Percentiles rank a stretch among this genome's conserved stretches.
Evolutionary conservation across 2,329 filamentous ascomycete species (phyloP).

Genomic region (Chaetomiaceae sp.): DNA sequence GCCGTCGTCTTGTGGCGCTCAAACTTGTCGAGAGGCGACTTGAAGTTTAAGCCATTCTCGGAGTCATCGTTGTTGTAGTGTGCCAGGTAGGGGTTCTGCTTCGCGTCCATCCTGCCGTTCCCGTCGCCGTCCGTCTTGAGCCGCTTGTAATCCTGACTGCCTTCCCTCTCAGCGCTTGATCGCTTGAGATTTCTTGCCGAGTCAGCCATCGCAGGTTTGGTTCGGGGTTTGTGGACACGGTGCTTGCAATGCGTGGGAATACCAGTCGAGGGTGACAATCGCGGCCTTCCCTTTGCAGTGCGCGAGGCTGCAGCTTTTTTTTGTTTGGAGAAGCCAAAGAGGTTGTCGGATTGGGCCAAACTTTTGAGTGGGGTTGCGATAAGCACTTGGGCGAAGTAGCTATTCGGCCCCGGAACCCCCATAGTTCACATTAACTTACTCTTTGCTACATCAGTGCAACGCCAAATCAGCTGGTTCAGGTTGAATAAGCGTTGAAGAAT

Average conservation of each 20-base stretch:
- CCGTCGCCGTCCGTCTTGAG: slow-evolving; percentile 35
- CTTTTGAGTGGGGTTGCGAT: slow-evolving; percentile 11
- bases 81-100: slow-evolving; percentile 81
- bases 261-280: not conserved
- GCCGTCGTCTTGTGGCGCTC: slow-evolving; percentile 78
- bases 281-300: slow-evolving; percentile 1
- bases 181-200: slow-evolving; percentile 40
- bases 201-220: slow-evolving; percentile 38
- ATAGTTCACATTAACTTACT: too few species aligned
- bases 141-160: slow-evolving; percentile 31
- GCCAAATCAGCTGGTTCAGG: too few species aligned
- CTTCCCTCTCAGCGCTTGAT: slow-evolving; percentile 41
- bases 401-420: too few species aligned
- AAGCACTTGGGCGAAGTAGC: slow-evolving; percentile 9
- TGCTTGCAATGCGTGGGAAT: not conserved
- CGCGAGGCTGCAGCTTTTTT: slow-evolving; percentile 24
- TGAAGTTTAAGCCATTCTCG: slow-evolving; percentile 34
- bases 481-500: too few species aligned
- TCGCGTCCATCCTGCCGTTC: slow-evolving; percentile 26
- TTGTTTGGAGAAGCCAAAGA: slow-evolving; percentile 2
- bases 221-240: not conserved
- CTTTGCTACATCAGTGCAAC: too few species aligned
- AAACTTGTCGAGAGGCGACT: slow-evolving; percentile 59
- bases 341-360: slow-evolving; percentile 3
- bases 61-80: slow-evolving; percentile 73